Base-by-base conservation (phyloP, 768 basidiomycete species). In the Tulasnella sp. region DNA sequence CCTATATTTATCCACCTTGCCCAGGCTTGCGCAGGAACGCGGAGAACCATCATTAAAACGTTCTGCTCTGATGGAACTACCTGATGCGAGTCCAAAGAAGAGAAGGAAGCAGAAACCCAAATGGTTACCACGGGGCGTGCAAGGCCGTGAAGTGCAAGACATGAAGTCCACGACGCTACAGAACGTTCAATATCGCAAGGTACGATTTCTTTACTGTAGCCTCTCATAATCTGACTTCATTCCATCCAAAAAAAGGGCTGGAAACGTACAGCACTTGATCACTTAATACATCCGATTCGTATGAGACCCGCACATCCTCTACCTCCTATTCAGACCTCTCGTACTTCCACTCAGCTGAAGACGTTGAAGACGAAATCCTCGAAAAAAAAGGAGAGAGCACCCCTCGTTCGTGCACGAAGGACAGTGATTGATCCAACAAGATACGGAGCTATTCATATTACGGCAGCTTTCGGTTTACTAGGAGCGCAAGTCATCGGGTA, bases 231-330 rank as follows among this genome's bases (percentile, higher is more conserved):
- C n/a, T 54, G 52, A 53, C 34, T 27, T 48, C 35, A 42, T 13
- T 13, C 22, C 29, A 43, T 16, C 20, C 33, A 37, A 41, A 27
- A 35, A 13, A 48, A 63, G 63, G 81, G 79, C 5, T 90, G 88
- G 88, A 73, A 72, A 45, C 73, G 77, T 37, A 83, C 83, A 0
- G 64, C 77, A 2, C 72, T 79, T 3, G 79, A 81, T 0, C 73
- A 82, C 9, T 65, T 85, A 13, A 67, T 86, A 5, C 70, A 73
- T 3, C 79, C 81, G 2, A 67, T 84, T 57, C 72, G 76, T 34
- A 84, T 85, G 74, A 72, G 84, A 3, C 86, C 88, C 3, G 64
- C 60, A 7, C 73, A 70, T 34, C 83, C 85, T 2, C 63, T 90
- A 1, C 67, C 69, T 12, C 20, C n/a, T n/a, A 40, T 27, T 27